phyloP scores from a whole-genome alignment of 805 yeast genomes.

The Cyberlindnera euphorbiiphila region DNA sequence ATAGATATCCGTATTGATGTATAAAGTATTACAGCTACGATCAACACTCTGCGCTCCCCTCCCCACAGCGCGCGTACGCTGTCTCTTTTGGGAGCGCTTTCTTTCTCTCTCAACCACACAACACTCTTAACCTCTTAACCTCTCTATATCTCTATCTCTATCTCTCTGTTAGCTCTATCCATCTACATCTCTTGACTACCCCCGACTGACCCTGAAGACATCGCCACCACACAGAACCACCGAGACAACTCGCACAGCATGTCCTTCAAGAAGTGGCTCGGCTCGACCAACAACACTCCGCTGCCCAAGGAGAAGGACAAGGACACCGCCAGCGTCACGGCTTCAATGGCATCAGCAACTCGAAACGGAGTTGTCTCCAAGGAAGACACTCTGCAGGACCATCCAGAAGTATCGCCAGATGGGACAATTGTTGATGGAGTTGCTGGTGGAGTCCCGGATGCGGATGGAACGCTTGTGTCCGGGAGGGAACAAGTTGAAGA shows the following conservation, averaged over 20 bases:
- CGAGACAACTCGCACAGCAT: conserved; percentile 3
- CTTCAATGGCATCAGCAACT: conserved; percentile 4
- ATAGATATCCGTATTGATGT: no score
- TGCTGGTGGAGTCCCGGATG: no score
- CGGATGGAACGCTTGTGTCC: no score
- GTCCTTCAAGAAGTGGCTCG: conserved; percentile 24
- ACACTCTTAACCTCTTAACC: no score
- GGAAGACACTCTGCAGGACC: not conserved
- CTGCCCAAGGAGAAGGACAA: conserved; percentile 12
- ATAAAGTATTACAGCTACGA: no score
- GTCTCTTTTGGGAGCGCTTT: not conserved
- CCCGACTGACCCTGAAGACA: no score
- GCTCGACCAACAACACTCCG: conserved; percentile 1
- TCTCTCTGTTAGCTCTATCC: no score
- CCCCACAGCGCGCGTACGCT: not conserved
- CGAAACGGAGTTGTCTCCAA: conserved; percentile 3
- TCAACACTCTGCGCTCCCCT: not conserved
- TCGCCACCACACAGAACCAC: not conserved
- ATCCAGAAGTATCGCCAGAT: no score
- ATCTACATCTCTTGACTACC: no score
- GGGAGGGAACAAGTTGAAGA: not conserved
- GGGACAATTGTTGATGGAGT: no score
- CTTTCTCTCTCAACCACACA: not conserved
- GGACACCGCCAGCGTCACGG: not conserved
- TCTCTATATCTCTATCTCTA: no score